A percentile compares a stretch with the other conserved stretches of the same genome.
These are phyloP conservation scores for Dendrobium catenatum DNA, from an alignment of 106 monocot species.

Conservation along the genomic window DNA sequence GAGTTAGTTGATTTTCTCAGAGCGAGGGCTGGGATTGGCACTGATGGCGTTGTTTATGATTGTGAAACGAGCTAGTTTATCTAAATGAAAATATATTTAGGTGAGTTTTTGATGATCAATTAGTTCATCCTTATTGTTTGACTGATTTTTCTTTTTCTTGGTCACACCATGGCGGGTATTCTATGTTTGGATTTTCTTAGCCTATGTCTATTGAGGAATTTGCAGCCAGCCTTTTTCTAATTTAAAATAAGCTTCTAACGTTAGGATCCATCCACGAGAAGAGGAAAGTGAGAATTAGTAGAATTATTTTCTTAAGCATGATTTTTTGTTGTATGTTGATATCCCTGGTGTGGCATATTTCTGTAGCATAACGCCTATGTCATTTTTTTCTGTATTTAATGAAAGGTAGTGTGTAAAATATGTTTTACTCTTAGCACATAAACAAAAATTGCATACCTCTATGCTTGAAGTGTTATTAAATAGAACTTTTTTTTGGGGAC, in stretches of 20 bases:
- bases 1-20: neutral
- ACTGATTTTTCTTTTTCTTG: neutral
- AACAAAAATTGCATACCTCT: too few relatives aligned
- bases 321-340: too few relatives aligned
- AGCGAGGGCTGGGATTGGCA: neutral
- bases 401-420: too few relatives aligned
- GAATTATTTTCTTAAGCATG: too few relatives aligned
- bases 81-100: neutral
- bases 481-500: too few relatives aligned
- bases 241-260: neutral
- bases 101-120: neutral
- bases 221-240: neutral
- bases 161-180: neutral
- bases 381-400: too few relatives aligned
- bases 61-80: neutral
- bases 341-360: too few relatives aligned
- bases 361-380: too few relatives aligned
- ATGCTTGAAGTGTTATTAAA: too few relatives aligned
- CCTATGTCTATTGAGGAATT: neutral
- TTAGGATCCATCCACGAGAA: neutral
- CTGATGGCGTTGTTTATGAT: neutral
- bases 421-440: too few relatives aligned
- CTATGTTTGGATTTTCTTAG: neutral
- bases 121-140: neutral
- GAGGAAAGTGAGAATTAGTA: too few relatives aligned